A percentile compares a stretch with the other conserved stretches of the same genome.
phyloP scores from a whole-genome alignment of 495 filamentous ascomycete species.

The Penicillium atrosanguineum region DNA sequence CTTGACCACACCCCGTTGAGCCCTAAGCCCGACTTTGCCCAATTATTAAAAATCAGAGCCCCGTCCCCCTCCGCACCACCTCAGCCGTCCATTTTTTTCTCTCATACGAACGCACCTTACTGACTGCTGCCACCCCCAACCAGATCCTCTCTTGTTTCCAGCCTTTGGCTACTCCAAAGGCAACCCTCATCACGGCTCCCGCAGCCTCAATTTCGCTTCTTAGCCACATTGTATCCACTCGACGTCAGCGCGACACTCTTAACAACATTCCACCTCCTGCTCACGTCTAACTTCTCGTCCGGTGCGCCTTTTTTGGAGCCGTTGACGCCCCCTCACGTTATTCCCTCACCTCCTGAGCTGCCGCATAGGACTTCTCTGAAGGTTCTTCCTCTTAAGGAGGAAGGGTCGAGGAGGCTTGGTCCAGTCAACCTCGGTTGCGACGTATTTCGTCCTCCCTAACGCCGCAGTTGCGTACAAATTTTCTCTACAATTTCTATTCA shows the following conservation, averaged over 20 bases:
- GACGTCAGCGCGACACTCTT: conserved; percentile 60
- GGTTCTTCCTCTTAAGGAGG: conserved; percentile 86
- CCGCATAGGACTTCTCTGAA: conserved; percentile 95
- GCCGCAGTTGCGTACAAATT: conserved; percentile 37
- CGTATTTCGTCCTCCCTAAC: conserved; percentile 89
- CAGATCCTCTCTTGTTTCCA: conserved; percentile 9
- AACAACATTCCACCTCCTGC: conserved; percentile 72
- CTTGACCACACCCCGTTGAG: conserved; percentile 11
- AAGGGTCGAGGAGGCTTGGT: conserved; percentile 37
- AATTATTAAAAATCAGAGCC: conserved; percentile 22
- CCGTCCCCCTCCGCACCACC: conserved; percentile 8
- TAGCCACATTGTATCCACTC: conserved; percentile 75
- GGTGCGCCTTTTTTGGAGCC: conserved; percentile 50
- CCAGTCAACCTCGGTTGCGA: conserved; percentile 78
- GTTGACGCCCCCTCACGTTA: conserved; percentile 54
- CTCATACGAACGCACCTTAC: conserved; percentile 15
- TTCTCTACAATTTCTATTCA: conserved; percentile 14
- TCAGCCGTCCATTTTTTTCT: conserved; percentile 22
- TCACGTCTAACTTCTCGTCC: conserved; percentile 56
- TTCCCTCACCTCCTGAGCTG: conserved; percentile 72
- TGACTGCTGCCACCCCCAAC: neutral
- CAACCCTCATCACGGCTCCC: conserved; percentile 65
- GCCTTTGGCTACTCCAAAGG: conserved; percentile 74
- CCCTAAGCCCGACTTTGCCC: conserved; percentile 19
- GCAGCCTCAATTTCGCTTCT: conserved; percentile 60